phyloP scores from a whole-genome alignment of 2,329 filamentous ascomycete genomes.

The Polytolypa hystricis region DNA sequence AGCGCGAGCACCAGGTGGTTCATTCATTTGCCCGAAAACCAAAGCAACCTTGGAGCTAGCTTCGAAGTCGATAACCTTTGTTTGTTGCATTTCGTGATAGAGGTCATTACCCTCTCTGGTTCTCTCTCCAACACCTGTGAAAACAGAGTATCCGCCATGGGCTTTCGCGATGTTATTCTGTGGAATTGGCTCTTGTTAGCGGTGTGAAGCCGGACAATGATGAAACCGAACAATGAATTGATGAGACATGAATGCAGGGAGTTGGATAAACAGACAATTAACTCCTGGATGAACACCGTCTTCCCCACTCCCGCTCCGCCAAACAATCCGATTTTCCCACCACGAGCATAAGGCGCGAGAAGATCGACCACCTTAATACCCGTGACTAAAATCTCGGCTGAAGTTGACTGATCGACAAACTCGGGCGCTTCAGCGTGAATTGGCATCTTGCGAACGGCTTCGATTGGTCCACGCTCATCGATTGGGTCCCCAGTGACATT shows the following conservation, averaged over 20 bases:
- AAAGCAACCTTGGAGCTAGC: slow-evolving; percentile 99
- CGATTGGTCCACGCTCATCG: slow-evolving; percentile 97
- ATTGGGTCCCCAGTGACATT: slow-evolving; percentile 99
- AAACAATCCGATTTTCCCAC: slow-evolving; percentile 99
- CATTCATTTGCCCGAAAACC: slow-evolving; percentile 99
- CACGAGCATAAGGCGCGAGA: slow-evolving; percentile 97
- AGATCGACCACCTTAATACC: slow-evolving; percentile 99
- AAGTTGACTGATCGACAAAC: slow-evolving; percentile 93
- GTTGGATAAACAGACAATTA: slow-evolving; percentile 64
- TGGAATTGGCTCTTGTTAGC: background rate
- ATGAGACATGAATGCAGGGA: too few species aligned
- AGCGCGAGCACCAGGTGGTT: slow-evolving; percentile 97
- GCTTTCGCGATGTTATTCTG: slow-evolving; percentile 99
- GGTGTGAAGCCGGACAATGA: slow-evolving; percentile 1
- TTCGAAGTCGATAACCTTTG: slow-evolving; percentile 96
- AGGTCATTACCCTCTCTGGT: slow-evolving; percentile 99
- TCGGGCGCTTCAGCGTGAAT: slow-evolving; percentile 90
- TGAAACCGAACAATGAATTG: too few species aligned
- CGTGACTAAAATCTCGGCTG: slow-evolving; percentile 91
- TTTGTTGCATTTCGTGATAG: slow-evolving; percentile 99
- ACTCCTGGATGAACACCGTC: slow-evolving; percentile 99
- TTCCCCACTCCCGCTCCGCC: slow-evolving; percentile 99
- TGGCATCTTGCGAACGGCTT: slow-evolving; percentile 72
- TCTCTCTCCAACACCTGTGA: slow-evolving; percentile 99
- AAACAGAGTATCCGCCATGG: slow-evolving; percentile 99